phyloP scores from a whole-genome alignment of 2,329 filamentous ascomycete species.

The Talaromyces sp. region DNA sequence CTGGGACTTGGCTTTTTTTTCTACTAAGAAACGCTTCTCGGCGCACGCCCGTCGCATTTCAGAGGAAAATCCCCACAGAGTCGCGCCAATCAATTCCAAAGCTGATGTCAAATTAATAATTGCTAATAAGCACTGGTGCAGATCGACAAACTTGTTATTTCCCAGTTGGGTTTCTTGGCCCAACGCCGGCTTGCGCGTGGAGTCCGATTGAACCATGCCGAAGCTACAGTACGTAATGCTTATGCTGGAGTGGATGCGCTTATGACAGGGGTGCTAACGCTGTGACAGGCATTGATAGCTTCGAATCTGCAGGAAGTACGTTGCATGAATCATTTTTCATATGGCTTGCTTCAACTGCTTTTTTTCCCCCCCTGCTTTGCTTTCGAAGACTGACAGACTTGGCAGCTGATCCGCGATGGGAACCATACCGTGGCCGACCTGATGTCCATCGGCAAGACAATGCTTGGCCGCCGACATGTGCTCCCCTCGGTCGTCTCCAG shows the following conservation, averaged over 20 bases:
- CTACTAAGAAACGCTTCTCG: not conserved
- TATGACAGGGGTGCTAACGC: not conserved
- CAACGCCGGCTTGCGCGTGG: constrained; percentile 84
- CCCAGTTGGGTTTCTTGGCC: constrained; percentile 80
- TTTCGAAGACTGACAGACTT: not conserved
- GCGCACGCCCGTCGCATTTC: not conserved
- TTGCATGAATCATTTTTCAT: not conserved
- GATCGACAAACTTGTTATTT: constrained; percentile 94
- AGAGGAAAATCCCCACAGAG: not conserved
- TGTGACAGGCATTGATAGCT: constrained; percentile 55
- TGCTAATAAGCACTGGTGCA: constrained; percentile 34
- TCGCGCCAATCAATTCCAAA: not conserved
- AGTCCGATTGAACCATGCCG: constrained; percentile 81
- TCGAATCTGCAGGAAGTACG: constrained; percentile 79
- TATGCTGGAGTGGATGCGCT: not conserved
- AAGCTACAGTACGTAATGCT: constrained; percentile 62
- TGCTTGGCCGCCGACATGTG: constrained; percentile 91
- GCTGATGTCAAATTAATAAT: not conserved
- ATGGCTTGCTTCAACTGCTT: not conserved
- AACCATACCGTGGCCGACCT: constrained; percentile 86
- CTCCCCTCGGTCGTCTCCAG: constrained; percentile 74
- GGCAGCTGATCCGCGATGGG: constrained; percentile 86
- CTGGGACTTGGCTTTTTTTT: not conserved
- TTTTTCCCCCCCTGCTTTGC: not conserved
- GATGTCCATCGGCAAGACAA: constrained; percentile 83